phyloP scores from a whole-genome alignment of 2,329 filamentous ascomycete genomes.

The Colletotrichum liaoningense region DNA sequence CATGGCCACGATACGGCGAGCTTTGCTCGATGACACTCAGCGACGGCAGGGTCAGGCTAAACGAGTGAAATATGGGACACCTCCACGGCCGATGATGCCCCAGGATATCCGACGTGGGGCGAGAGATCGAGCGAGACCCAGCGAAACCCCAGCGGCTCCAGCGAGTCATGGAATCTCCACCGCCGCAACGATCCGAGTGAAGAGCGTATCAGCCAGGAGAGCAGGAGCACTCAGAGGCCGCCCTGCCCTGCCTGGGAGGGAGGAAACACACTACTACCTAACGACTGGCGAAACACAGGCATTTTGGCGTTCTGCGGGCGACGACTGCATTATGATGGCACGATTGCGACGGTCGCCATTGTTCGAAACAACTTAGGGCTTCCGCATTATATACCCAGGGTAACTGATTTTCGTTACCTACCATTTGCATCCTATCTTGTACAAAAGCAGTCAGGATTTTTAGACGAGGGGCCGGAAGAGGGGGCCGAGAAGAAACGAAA shows the following conservation, averaged over 20 bases:
- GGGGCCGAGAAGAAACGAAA: neutral
- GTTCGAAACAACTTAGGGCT: slow-evolving; percentile 2
- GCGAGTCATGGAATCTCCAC: slow-evolving; percentile 11
- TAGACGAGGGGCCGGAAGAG: neutral
- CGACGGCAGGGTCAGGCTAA: neutral
- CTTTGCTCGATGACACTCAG: neutral
- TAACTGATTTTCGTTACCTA: slow-evolving; percentile 1
- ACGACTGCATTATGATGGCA: slow-evolving; percentile 11
- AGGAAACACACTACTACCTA: neutral
- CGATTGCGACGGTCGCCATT: slow-evolving; percentile 9
- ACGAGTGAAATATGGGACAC: neutral
- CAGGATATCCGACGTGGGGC: neutral
- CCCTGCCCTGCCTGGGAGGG: neutral
- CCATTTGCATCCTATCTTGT: slow-evolving; percentile 10
- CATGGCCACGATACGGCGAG: too few relatives aligned
- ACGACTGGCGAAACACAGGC: slow-evolving; percentile 10
- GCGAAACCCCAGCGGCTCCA: neutral
- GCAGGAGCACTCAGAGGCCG: neutral
- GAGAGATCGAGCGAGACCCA: neutral
- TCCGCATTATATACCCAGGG: slow-evolving; percentile 34
- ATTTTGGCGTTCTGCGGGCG: slow-evolving; percentile 8
- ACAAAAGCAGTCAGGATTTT: neutral
- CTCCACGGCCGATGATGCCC: neutral
- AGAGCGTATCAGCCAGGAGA: neutral
- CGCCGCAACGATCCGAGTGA: neutral